phyloP scores from a whole-genome alignment of 257 asterid species.

The Verbena officinalis region DNA sequence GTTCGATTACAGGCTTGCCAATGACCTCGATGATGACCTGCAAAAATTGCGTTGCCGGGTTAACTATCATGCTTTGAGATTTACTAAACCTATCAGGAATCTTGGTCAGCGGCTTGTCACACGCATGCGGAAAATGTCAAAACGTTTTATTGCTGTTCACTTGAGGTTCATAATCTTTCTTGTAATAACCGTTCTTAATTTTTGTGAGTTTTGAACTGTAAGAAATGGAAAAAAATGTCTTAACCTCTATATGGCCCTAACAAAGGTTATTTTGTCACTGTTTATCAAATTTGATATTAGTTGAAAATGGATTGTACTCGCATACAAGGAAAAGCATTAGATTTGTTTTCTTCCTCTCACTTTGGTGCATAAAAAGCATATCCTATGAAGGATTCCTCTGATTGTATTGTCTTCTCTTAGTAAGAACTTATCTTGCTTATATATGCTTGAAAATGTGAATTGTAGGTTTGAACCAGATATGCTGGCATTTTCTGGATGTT shows the following conservation, averaged over 20 bases:
- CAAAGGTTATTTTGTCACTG: slow-evolving; percentile 3
- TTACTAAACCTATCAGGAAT: slow-evolving; percentile 77
- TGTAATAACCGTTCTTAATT: slow-evolving; percentile 12
- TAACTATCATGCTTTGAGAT: slow-evolving; percentile 90
- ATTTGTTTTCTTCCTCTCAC: not conserved
- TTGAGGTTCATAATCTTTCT: slow-evolving; percentile 64
- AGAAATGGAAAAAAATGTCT: slow-evolving; percentile 13
- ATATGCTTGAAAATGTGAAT: slow-evolving; percentile 23
- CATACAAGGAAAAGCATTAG: not conserved
- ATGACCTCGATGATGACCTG: slow-evolving; percentile 81
- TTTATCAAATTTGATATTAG: not conserved
- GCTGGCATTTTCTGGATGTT: slow-evolving; percentile 81
- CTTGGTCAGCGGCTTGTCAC: slow-evolving; percentile 81
- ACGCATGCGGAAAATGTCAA: slow-evolving; percentile 82
- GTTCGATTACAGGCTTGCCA: slow-evolving; percentile 95
- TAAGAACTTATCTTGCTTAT: not conserved
- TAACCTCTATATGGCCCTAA: slow-evolving; percentile 13
- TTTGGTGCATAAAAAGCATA: not conserved
- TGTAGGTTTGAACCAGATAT: slow-evolving; percentile 78
- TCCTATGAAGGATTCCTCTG: not conserved
- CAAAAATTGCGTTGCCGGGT: slow-evolving; percentile 95
- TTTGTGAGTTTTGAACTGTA: slow-evolving; percentile 30
- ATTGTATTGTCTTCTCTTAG: not conserved
- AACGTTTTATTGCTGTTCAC: slow-evolving; percentile 89
- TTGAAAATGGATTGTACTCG: slow-evolving; percentile 1